A percentile compares a stretch with the other conserved stretches of the same genome.
These are phyloP conservation scores for Pleurotus platypus DNA, from an alignment of 768 basidiomycete genomes.

Conservation along the genomic window DNA sequence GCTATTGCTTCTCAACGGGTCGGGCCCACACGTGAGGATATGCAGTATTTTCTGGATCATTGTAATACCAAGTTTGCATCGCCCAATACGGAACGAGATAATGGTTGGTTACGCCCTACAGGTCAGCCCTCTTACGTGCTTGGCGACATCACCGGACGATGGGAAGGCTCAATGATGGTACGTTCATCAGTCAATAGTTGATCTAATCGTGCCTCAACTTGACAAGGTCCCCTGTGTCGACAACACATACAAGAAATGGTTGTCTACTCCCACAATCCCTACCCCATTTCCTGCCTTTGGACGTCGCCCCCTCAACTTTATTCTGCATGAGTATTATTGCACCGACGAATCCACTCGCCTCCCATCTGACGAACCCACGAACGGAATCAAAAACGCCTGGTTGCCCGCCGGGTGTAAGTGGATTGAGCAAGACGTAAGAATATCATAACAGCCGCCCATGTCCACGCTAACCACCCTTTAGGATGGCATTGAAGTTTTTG, in stretches of 20 bases:
- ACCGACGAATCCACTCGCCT: constrained; percentile 28
- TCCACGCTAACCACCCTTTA: constrained; percentile 41
- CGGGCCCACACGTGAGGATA: constrained; percentile 46
- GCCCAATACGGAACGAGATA: not conserved
- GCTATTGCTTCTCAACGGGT: constrained; percentile 22
- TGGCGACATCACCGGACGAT: constrained; percentile 42
- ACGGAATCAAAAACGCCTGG: constrained; percentile 42
- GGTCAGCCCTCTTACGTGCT: constrained; percentile 29
- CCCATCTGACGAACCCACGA: constrained; percentile 24
- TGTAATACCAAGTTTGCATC: constrained; percentile 39
- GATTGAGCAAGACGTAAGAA: constrained; percentile 40
- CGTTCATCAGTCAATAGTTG: constrained; percentile 10
- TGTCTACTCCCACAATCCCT: constrained; percentile 27
- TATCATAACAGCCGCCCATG: constrained; percentile 27
- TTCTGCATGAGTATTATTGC: constrained; percentile 45
- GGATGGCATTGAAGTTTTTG: constrained; percentile 45
- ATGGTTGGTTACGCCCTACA: not conserved
- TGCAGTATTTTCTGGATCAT: constrained; percentile 35
- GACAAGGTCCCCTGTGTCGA: constrained; percentile 31
- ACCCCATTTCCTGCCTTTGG: constrained; percentile 29
- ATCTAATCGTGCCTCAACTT: not conserved
- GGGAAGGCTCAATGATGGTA: constrained; percentile 49
- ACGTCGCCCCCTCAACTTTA: constrained; percentile 45
- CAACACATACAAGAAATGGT: constrained; percentile 31
- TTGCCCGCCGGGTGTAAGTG: constrained; percentile 36